phyloP scores from a whole-genome alignment of 495 filamentous ascomycete species.

The Tuber borchii region DNA sequence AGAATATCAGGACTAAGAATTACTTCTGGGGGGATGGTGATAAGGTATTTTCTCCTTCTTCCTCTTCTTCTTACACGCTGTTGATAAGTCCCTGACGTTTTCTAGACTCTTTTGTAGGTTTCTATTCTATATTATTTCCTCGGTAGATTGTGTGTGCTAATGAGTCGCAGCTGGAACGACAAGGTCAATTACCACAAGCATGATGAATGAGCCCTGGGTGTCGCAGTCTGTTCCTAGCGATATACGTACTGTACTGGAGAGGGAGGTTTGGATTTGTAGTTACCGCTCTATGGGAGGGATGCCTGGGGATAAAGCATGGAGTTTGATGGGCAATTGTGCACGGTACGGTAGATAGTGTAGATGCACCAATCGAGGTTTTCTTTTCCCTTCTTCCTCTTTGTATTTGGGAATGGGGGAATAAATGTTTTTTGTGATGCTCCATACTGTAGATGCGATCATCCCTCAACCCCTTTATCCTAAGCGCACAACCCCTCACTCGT shows the following conservation, averaged over 20 bases:
- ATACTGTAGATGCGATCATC: neutral
- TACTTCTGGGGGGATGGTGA: conserved; percentile 89
- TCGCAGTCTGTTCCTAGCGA: neutral
- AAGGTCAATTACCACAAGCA: conserved; percentile 94
- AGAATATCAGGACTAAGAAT: conserved; percentile 88
- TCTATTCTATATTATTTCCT: conserved; percentile 4
- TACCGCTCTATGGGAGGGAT: neutral
- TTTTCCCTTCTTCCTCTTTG: neutral
- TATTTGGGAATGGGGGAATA: neutral
- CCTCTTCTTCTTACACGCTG: neutral
- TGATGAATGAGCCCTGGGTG: conserved; percentile 51
- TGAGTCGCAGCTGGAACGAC: conserved; percentile 71
- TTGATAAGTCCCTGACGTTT: conserved; percentile 41
- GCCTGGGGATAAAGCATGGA: neutral
- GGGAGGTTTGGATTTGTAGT: neutral
- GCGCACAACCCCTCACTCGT: no score
- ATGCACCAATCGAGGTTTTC: neutral
- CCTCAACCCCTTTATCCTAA: no score
- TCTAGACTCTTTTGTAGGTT: conserved; percentile 63
- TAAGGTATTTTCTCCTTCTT: conserved; percentile 56
- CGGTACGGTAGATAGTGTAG: neutral
- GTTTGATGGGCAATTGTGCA: neutral
- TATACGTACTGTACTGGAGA: neutral
- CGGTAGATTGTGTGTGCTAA: conserved; percentile 11
- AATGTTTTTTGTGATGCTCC: neutral